A percentile compares a stretch with the other conserved stretches of the same genome.
Evolutionary conservation across 495 filamentous ascomycete species (phyloP).

Genomic region (Neurospora terricola): DNA sequence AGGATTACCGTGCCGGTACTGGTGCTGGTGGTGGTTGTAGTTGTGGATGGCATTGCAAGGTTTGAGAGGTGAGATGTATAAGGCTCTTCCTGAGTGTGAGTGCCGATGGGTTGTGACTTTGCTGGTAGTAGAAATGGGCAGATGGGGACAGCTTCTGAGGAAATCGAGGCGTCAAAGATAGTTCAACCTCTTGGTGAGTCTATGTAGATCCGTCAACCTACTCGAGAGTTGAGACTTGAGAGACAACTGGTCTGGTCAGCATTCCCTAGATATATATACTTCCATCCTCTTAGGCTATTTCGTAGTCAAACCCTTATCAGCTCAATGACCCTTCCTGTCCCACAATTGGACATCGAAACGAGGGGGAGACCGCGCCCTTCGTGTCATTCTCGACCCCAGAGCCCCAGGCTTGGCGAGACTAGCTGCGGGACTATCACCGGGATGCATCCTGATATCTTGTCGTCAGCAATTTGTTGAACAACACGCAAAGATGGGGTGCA

Average conservation of each 20-base stretch:
- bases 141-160: not conserved
- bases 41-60: not conserved
- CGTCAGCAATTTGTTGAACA: not conserved
- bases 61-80: not conserved
- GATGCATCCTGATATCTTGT: not conserved
- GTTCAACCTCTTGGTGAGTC: not conserved
- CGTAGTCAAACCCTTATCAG: not conserved
- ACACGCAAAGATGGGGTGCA: not conserved
- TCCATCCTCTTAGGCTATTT: not conserved
- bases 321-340: not conserved
- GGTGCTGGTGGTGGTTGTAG: not conserved
- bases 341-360: not conserved
- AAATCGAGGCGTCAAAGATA: not conserved
- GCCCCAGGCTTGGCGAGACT: not conserved
- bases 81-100: not conserved
- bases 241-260: not conserved
- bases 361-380: not conserved
- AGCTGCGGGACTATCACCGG: not conserved
- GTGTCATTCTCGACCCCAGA: not conserved
- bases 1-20: constrained; percentile 54
- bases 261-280: not conserved
- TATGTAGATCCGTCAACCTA: not conserved
- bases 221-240: not conserved
- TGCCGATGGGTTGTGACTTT: not conserved
- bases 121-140: not conserved